Evolutionary conservation across 2,329 filamentous ascomycete genomes (phyloP), one percentile per base, ranked within the genome.

Genomic region (Ophiostoma sp.): DNA sequence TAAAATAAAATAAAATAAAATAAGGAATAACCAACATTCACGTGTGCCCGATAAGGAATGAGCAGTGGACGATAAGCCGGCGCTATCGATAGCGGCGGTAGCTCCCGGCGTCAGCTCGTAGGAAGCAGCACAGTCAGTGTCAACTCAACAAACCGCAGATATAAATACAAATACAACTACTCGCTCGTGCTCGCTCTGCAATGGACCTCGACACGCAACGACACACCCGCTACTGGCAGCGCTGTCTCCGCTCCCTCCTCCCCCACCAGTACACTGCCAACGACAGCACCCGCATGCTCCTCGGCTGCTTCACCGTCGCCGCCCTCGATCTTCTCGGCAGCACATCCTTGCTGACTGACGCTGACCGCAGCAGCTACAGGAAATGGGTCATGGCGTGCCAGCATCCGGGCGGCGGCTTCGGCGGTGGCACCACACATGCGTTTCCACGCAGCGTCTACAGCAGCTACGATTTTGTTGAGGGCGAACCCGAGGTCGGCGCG

Each of bases 201-300:
- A 74, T 74, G 73, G 74, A 74, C 10, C 80, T 91, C 72, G 82
- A 90, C 77, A 87, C 84, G 71, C 82, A 86, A 67, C 86, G 84
- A 71, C 95, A 99, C 79, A 83, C 95, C 77, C 92, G 90, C 77
- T 99, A 97, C 85, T 99, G 94, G 90, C 87, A 93, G 74, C 89
- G 94, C 77, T 97, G 94, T 78, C 86, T 95, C 74, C 90, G 90
- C 78, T 90, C 89, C 33, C 86, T 90, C 72, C 88, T 99, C 7
- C 95, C 95, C 0, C 85, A 89, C 65, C 85, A 87, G 73, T 99
- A 98, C 82, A 96, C 92, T 20, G 85, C 89, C 78, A 95, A 91
- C 78, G 95, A 99, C 81, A 93, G 93, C 75, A 94, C 90, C 76
- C 93, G 95, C 76, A 90, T 98, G 83, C 91, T 90, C 5, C 87